Base-by-base conservation (phyloP, 2,329 filamentous ascomycete species). In the Botrytis cinerea region DNA sequence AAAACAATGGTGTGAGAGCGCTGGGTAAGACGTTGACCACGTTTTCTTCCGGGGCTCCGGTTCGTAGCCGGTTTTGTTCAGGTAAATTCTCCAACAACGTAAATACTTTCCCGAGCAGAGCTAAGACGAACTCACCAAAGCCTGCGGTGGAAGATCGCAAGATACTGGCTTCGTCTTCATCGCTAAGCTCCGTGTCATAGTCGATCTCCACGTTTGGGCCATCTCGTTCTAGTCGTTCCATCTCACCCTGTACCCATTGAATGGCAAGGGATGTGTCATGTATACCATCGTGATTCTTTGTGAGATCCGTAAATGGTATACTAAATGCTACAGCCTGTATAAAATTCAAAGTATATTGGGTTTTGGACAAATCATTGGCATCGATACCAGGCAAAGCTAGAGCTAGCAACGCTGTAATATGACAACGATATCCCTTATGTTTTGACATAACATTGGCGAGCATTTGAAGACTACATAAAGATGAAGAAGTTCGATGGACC, bases 351-450 rank as follows among this genome's bases (percentile, higher is more conserved):
- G 96, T 97, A 82, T 97, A 93, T 78, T 97, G 89, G 0, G 96
- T 98, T 86, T 99, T 99, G 81, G 96, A 95, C 40, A 99, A 85
- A 83, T 99, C 96, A 81, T 99, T 99, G 76, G 97, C 95, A 83
- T 99, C 97, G 74, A 99, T 97, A 35, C 96, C 97, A 0, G 97
- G 97, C 46, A 99, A 85, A 7, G 95, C 94, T 74, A 99, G 87
- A 8, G 95, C 96, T n/a, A 99, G 85, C 51, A 99, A 85, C 0
- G 95, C 95, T 1, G 96, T 99, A 76, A 99, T 91, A 81, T 99
- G 96, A 80, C 96, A 98, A 74, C 96, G 89, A 81, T 96, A 98
- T n/a, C 96, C 96, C 83, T 97, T 98, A 59, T 94, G 93, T 80
- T 93, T 91, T 22, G 94, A 91, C 88, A 99, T 97, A 79, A 95